Evolutionary conservation across 345 rosid species (phyloP), one percentile per base, ranked within the genome.

Genomic region (Camelina laxa): DNA sequence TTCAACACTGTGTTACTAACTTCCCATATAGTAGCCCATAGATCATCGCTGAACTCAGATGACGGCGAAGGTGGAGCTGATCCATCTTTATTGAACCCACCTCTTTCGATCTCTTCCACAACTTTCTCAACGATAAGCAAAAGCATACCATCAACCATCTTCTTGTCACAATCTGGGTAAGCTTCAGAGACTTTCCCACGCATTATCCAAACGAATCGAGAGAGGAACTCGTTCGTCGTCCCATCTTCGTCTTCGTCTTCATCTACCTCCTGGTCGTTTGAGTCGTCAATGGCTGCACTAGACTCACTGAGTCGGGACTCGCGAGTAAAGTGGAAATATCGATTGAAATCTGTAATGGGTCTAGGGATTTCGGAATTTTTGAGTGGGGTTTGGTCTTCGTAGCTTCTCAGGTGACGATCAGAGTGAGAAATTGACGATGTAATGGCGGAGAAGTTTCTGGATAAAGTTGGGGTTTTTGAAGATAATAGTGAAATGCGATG

Each of bases 1-100:
- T 82, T 85, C 88, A 88, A 70, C 75, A 95, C 96, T 59, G 80
- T 85, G 21, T 81, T 81, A 77, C 97, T 88, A 62, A 87, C 98
- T 80, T 95, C 98, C 90, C 90, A 88, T 17, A 87, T 91, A 0
- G 88, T 86, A 20, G 12, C 81, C 99, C 98, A 92, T 38, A 95
- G 81, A 83, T 90, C 96, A 70, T 83, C 88, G 22, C 93, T 87
- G 35, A 86, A 84, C 59, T 87, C 94, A 51, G 67, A 60, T 0
- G 81, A 83, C 1, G 81, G 78, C 1, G 69, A 27, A 5, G 79
- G 77, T 30, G 49, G 77, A 0, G 79, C 75, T 30, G 83, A 81
- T 53, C 85, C 72, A 53, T 78, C 70, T 60, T 63, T 81, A 73
- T 78, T 82, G 17, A 85, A 64, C 10, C 87, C 84, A 22, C 92